These are phyloP conservation scores for Xylaria sp. DNA, from an alignment of 2,329 filamentous ascomycete genomes.

Conservation along the genomic window DNA sequence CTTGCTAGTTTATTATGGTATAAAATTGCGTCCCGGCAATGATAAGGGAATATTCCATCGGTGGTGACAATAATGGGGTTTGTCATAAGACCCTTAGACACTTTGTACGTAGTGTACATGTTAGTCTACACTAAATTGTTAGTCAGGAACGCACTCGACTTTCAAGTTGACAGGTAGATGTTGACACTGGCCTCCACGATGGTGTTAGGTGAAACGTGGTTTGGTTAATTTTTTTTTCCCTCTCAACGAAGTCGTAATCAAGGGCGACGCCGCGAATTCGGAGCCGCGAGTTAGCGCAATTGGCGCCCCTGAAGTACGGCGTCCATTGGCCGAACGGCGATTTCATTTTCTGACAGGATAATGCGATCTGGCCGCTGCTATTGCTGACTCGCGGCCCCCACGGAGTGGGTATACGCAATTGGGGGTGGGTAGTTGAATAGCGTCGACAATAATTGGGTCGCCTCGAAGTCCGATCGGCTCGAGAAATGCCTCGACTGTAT, in stretches of 20 bases:
- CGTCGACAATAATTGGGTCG: neutral
- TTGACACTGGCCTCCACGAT: neutral
- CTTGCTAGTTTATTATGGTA: neutral
- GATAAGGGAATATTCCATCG: neutral
- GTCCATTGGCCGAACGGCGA: conserved; percentile 1
- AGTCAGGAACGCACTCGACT: conserved; percentile 6
- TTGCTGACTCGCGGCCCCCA: conserved; percentile 23
- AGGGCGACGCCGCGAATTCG: neutral
- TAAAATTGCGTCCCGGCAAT: neutral
- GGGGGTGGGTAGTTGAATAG: conserved; percentile 3
- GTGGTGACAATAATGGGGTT: neutral
- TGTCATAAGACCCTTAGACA: neutral
- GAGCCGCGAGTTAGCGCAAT: conserved; percentile 6
- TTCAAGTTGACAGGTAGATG: neutral
- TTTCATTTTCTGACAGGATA: conserved; percentile 13
- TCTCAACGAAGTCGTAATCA: neutral
- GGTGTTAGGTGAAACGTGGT: conserved; percentile 1
- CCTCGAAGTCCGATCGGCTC: neutral
- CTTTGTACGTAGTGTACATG: too few relatives aligned
- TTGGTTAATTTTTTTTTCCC: neutral
- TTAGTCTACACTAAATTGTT: neutral
- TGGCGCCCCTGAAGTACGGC: conserved; percentile 11
- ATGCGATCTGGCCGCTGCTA: conserved; percentile 8
- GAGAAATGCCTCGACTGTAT: neutral
- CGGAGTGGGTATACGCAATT: neutral